Evolutionary conservation across 495 filamentous ascomycete species (phyloP).

Genomic region (Hypoxylon perforatum): DNA sequence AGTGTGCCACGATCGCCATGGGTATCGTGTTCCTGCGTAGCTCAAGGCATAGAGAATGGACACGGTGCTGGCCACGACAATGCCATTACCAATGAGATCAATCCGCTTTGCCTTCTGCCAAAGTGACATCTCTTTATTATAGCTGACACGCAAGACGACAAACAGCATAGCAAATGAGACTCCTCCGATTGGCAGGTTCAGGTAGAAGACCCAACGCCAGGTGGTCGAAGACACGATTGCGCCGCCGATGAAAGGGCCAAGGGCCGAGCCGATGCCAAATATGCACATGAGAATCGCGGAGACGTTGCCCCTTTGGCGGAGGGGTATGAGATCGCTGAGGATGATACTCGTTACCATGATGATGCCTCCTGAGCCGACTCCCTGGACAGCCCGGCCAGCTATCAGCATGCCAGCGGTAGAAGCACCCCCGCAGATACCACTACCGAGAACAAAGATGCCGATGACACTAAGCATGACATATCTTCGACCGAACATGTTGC

Average conservation of each 20-base stretch:
- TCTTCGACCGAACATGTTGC: conserved; percentile 60
- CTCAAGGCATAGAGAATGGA: conserved; percentile 39
- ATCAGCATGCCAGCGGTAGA: conserved; percentile 67
- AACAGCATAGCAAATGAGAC: conserved; percentile 11
- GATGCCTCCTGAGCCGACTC: conserved; percentile 80
- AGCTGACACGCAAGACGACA: conserved; percentile 15
- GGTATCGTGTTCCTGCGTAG: conserved; percentile 20
- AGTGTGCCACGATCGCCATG: conserved; percentile 40
- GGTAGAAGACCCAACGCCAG: conserved; percentile 45
- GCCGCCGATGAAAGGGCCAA: conserved; percentile 79
- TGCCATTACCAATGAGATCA: conserved; percentile 41
- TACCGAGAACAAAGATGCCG: conserved; percentile 48
- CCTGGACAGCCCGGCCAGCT: conserved; percentile 77
- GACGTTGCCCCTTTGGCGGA: neutral
- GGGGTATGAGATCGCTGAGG: neutral
- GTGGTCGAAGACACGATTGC: conserved; percentile 63
- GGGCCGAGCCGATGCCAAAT: conserved; percentile 71
- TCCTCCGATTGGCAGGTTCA: conserved; percentile 21
- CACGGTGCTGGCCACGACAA: conserved; percentile 34
- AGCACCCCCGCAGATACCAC: conserved; percentile 47
- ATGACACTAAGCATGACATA: conserved; percentile 46
- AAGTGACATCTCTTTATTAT: conserved; percentile 2
- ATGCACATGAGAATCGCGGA: conserved; percentile 54
- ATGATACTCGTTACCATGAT: conserved; percentile 62
- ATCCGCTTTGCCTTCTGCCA: conserved; percentile 14